Percentiles rank a stretch among this genome's conserved stretches.
Conservation (phyloP, 306 rosid genomes). For the Vicia faba region DNA sequence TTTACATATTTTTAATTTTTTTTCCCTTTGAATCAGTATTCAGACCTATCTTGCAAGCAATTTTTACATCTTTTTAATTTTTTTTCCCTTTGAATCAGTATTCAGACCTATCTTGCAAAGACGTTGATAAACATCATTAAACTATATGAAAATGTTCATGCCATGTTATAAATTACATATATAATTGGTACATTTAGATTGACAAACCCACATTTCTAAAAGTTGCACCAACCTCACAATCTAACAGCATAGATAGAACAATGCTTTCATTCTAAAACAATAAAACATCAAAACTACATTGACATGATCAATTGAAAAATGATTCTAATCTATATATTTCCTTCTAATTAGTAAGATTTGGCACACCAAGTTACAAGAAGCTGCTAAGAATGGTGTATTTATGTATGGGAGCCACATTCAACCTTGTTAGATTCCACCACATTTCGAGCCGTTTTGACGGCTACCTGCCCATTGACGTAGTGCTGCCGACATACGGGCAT, state of each 20-base stretch:
- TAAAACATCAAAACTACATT: not conserved
- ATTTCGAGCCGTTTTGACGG: constrained; percentile 57
- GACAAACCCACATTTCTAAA: not conserved
- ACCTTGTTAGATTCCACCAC: constrained; percentile 58
- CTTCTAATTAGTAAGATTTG: not conserved
- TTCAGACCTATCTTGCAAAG: not conserved
- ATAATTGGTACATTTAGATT: constrained; percentile 2
- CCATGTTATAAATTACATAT: not conserved
- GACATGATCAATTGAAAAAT: constrained; percentile 5
- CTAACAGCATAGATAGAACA: constrained; percentile 7
- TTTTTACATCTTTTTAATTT: no score
- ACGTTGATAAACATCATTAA: not conserved
- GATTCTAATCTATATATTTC: constrained; percentile 4
- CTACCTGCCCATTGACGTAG: constrained; percentile 73
- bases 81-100: no score
- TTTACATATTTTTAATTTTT: no score
- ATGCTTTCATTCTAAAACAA: not conserved
- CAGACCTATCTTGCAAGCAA: no score
- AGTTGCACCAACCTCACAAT: constrained; percentile 5
- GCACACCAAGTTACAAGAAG: constrained; percentile 16
- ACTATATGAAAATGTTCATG: not conserved
- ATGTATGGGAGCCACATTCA: constrained; percentile 51
- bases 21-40: no score
- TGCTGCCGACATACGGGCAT: constrained; percentile 97
- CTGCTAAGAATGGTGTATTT: constrained; percentile 31